Conservation (phyloP, 768 basidiomycete genomes). For the Trametes gibbosa region DNA sequence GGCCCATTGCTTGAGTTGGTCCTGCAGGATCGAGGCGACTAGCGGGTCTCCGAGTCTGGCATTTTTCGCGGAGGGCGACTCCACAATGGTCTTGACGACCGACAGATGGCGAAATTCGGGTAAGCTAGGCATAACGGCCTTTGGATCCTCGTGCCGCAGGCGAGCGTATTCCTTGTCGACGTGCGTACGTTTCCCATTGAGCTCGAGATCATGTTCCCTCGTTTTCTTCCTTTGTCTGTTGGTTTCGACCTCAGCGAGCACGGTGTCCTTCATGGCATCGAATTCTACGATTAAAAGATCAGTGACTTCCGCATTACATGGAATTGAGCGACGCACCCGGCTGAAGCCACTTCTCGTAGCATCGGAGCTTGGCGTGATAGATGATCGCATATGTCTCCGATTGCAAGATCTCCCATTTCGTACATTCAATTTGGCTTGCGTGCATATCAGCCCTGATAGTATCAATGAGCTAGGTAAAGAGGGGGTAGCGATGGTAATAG, state of each 20-base stretch:
- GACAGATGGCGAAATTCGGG: conserved; percentile 49
- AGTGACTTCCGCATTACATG: neutral
- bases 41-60: conserved; percentile 32
- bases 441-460: conserved; percentile 34
- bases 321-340: conserved; percentile 32
- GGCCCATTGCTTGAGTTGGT: conserved; percentile 51
- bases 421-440: conserved; percentile 43
- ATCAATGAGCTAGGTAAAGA: neutral
- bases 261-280: conserved; percentile 8
- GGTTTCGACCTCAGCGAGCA: conserved; percentile 32
- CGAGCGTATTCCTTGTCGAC: conserved; percentile 41
- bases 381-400: conserved; percentile 40
- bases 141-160: conserved; percentile 34
- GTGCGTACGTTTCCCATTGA: conserved; percentile 27
- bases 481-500: neutral
- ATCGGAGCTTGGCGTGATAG: conserved; percentile 34
- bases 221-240: conserved; percentile 28
- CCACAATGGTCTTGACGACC: conserved; percentile 37
- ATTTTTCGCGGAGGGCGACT: conserved; percentile 16
- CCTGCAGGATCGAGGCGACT: conserved; percentile 36
- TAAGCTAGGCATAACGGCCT: conserved; percentile 41
- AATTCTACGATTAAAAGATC: conserved; percentile 30
- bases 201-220: conserved; percentile 25
- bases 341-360: conserved; percentile 38
- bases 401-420: conserved; percentile 39